phyloP scores from a whole-genome alignment of 2,329 filamentous ascomycete species.

The Simplicillium aogashimaense region DNA sequence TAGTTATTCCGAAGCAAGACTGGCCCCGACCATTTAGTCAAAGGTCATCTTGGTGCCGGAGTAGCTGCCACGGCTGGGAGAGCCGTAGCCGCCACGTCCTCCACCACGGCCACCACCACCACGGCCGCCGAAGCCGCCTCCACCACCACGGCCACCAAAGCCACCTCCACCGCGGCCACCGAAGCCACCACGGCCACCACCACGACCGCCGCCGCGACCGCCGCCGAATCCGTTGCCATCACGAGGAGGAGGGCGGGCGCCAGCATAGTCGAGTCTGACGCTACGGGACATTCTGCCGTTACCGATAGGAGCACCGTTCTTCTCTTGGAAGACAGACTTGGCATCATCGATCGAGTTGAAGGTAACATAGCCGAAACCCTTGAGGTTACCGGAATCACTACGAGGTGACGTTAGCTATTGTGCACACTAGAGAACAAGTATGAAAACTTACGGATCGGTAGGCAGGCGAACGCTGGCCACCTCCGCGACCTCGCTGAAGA shows the following conservation, averaged over 20 bases:
- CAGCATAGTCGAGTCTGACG: constrained; percentile 75
- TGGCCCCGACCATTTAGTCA: constrained; percentile 36
- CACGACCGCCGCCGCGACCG: constrained; percentile 41
- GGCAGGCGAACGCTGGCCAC: constrained; percentile 78
- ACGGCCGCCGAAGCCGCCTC: constrained; percentile 40
- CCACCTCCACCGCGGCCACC: constrained; percentile 32
- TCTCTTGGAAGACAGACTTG: constrained; percentile 58
- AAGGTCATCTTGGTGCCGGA: constrained; percentile 74
- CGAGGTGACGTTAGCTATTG: constrained; percentile 8
- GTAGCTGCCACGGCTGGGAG: constrained; percentile 35
- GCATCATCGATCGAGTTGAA: constrained; percentile 78
- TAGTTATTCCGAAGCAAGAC: constrained; percentile 31
- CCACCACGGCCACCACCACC: constrained; percentile 43
- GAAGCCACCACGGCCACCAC: constrained; percentile 34
- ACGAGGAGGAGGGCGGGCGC: constrained; percentile 53
- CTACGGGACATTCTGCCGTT: constrained; percentile 60
- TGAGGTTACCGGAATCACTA: constrained; percentile 70
- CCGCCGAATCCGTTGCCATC: constrained; percentile 36
- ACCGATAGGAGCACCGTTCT: constrained; percentile 56
- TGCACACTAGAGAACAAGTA: not conserved
- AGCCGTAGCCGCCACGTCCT: constrained; percentile 40
- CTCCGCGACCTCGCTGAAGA: constrained; percentile 61
- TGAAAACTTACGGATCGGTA: constrained; percentile 59
- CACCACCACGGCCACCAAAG: constrained; percentile 37
- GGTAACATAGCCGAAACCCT: constrained; percentile 88